Evolutionary conservation across 768 basidiomycete genomes (phyloP), one percentile per base, ranked within the genome.

Genomic region (Basidioascus undulatus): DNA sequence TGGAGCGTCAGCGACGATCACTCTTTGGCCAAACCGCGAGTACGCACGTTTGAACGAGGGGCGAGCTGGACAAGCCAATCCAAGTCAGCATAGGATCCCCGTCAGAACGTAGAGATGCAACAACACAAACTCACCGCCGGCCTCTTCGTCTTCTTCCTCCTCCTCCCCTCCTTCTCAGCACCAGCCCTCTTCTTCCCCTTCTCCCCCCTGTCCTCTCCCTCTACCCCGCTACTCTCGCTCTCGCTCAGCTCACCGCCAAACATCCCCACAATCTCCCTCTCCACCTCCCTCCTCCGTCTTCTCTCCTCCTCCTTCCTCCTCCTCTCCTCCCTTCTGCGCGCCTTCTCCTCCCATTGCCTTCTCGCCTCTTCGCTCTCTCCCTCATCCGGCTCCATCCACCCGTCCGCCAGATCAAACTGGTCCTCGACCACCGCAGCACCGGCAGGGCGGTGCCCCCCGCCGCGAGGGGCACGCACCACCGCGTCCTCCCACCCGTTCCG

Each of bases 401-500:
- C 50, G 2, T 44, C 48, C n/a, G n/a, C n/a, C 0, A 49, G 30
- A 19, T 47, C 44, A 16, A 47, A 44, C 28, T 40, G 35, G 16
- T 27, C 31, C 23, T 13, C 21, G 8, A n/a, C 9, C 12, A 20
- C 40, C 18, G n/a, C n/a, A n/a, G n/a, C 11, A 45, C 24, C 18
- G 48, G 47, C 20, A 37, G 41, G 0, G 39, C 25, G 3, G 37
- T 40, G 23, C 30, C n/a, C 31, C 47, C 46, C 2, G 37, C 40
- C 5, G 35, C 35, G 11, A 31, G 21, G 6, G 28, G 38, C 2
- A 38, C 30, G 6, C n/a, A 51, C 44, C 23, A 51, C 48, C 3
- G 50, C 50, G 33, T 47, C 50, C 7, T 40, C 40, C 50, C 50
- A 51, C 0, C 46, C 44, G 32, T 48, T 48, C 15, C 20, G 20